Evolutionary conservation across 108 stramenopile genomes (phyloP).

Genomic region (Cyclotella distinguenda): DNA sequence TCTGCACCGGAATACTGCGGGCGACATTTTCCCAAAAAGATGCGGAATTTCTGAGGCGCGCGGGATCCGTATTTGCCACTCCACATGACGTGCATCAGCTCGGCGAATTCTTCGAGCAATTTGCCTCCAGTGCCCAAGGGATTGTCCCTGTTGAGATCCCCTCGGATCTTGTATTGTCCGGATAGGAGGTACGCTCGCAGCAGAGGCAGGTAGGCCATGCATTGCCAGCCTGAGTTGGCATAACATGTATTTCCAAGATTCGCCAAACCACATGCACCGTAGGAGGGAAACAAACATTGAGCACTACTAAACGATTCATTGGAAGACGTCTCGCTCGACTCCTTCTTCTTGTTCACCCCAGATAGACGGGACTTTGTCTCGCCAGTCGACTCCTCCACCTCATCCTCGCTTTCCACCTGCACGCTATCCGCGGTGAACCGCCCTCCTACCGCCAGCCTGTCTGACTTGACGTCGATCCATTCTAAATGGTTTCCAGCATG

Average conservation of each 20-base stretch:
- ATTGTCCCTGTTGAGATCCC: conserved; percentile 92
- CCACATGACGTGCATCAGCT: conserved; percentile 84
- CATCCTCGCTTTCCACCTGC: conserved; percentile 27
- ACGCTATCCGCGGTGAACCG: conserved; percentile 64
- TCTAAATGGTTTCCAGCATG: conserved; percentile 67
- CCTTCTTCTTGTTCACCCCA: conserved; percentile 50
- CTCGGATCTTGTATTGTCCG: conserved; percentile 67
- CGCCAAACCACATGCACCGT: conserved; percentile 80
- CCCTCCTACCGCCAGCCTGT: conserved; percentile 75
- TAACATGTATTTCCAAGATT: conserved; percentile 98
- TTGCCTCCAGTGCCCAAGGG: conserved; percentile 93
- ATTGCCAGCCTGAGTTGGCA: conserved; percentile 92
- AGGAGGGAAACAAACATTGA: conserved; percentile 77
- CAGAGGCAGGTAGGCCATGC: conserved; percentile 87
- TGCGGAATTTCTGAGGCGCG: conserved; percentile 75
- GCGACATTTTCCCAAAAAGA: conserved; percentile 69
- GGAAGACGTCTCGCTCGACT: conserved; percentile 15
- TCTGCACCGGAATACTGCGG: conserved; percentile 90
- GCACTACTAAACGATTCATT: conserved; percentile 41
- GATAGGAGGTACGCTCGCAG: conserved; percentile 86
- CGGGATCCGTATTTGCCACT: conserved; percentile 72
- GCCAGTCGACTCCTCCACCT: conserved; percentile 20
- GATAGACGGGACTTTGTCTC: conserved; percentile 52
- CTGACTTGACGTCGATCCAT: conserved; percentile 85
- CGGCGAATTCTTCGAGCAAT: conserved; percentile 90